Evolutionary conservation across 164 flowering plant species (phyloP), one percentile per base, ranked within the genome.

Genomic region (Amborella trichopoda): DNA sequence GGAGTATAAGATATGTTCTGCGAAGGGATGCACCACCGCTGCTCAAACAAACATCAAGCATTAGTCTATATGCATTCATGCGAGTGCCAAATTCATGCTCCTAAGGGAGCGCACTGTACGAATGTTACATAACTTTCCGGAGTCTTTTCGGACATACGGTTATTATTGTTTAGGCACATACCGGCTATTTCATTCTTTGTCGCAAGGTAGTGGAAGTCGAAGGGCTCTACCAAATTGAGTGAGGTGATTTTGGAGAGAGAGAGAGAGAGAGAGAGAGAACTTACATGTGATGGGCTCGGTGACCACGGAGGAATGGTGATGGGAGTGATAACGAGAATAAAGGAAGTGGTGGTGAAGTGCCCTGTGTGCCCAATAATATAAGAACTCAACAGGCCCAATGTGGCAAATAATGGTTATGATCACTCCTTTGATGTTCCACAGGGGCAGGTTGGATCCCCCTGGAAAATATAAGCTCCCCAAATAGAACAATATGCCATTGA

Each of bases 11-110:
- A 71, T 17, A 39, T 64, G 69, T 42, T 77, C 83, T 22, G 61
- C 75, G 50, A 77, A 77, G 17, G 83, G 83, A 56, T 77, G 83
- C 39, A 64, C 57, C 27, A 69, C 79, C 56, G 83, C 83, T 77
- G 79, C 65, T 26, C n/a, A n/a, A n/a, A n/a, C n/a, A n/a, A n/a
- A n/a, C n/a, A n/a, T n/a, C n/a, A n/a, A n/a, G n/a, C n/a, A n/a
- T n/a, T n/a, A n/a, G n/a, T n/a, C n/a, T n/a, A n/a, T n/a, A n/a
- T n/a, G n/a, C n/a, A n/a, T n/a, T n/a, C n/a, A n/a, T n/a, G n/a
- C n/a, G n/a, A n/a, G n/a, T n/a, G n/a, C n/a, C n/a, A n/a, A n/a
- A n/a, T n/a, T n/a, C n/a, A n/a, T n/a, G n/a, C n/a, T n/a, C n/a
- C n/a, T n/a, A n/a, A n/a, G n/a, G n/a, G n/a, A n/a, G n/a, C n/a